Percentiles rank a stretch among this genome's conserved stretches.
Conservation (phyloP, 2,329 filamentous ascomycete genomes). For the Monilinia polystroma region DNA sequence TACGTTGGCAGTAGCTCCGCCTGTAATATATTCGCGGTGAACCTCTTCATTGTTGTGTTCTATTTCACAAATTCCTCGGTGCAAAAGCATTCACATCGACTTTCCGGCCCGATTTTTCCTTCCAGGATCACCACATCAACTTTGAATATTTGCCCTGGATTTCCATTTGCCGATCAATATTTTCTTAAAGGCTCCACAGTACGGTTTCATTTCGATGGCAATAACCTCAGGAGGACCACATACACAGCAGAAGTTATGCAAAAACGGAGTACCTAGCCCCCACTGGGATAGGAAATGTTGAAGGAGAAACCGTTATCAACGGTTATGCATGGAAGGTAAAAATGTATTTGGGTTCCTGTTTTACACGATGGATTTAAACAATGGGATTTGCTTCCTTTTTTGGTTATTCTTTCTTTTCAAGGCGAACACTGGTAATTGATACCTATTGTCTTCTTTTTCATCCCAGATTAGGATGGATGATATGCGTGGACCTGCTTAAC, state of each 20-base stretch:
- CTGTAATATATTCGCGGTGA: neutral
- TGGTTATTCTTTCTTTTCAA: neutral
- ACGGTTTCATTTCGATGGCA: neutral
- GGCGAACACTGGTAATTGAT: neutral
- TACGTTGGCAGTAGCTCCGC: neutral
- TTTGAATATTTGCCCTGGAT: neutral
- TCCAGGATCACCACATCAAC: neutral
- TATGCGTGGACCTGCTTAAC: neutral
- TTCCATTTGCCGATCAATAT: neutral
- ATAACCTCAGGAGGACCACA: neutral
- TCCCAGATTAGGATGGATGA: neutral
- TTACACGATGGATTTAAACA: constrained; percentile 6
- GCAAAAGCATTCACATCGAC: no score
- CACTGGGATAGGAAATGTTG: constrained; percentile 1
- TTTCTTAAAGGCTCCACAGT: neutral
- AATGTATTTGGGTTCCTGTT: constrained; percentile 17
- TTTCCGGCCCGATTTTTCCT: neutral
- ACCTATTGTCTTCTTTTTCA: neutral
- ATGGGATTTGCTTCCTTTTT: neutral
- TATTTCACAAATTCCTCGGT: neutral
- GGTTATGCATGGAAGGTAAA: constrained; percentile 11
- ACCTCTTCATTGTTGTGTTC: neutral
- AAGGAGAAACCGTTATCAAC: neutral
- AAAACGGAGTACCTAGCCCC: neutral
- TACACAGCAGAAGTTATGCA: constrained; percentile 13